Conservation (phyloP, 768 basidiomycete species). For the Lactarius vividus region DNA sequence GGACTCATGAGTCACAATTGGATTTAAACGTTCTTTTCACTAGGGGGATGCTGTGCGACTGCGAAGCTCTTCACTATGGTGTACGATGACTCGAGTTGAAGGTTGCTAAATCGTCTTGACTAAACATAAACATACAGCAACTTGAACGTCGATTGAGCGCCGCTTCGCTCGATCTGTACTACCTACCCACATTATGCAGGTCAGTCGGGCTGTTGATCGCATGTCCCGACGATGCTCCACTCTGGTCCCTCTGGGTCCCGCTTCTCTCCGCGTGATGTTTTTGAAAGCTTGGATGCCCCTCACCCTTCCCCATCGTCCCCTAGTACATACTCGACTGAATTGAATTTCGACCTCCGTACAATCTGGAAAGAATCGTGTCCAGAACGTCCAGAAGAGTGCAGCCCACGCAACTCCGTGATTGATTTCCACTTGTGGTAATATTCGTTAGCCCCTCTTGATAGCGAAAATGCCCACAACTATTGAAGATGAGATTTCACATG, state of each 20-base stretch:
- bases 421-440: not conserved
- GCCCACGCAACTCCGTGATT: conserved; percentile 15
- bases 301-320: conserved; percentile 1
- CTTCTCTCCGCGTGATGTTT: conserved; percentile 14
- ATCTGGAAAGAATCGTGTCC: not conserved
- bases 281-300: not conserved
- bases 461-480: not conserved
- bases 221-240: conserved; percentile 4
- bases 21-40: not conserved
- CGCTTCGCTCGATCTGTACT: not conserved
- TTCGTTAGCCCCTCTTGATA: not conserved
- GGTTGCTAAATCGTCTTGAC: not conserved
- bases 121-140: no score
- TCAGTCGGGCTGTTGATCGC: not conserved
- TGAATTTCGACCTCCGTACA: not conserved
- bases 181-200: not conserved
- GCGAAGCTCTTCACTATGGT: not conserved
- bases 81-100: not conserved
- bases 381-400: not conserved
- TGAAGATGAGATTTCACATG: conserved; percentile 6
- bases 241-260: not conserved
- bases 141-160: not conserved
- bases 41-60: conserved; percentile 7
- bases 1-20: conserved; percentile 16
- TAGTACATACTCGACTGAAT: not conserved